A percentile compares a stretch with the other conserved stretches of the same genome.
Evolutionary conservation across 306 rosid species (phyloP).

Genomic region (Arachis stenosperma): DNA sequence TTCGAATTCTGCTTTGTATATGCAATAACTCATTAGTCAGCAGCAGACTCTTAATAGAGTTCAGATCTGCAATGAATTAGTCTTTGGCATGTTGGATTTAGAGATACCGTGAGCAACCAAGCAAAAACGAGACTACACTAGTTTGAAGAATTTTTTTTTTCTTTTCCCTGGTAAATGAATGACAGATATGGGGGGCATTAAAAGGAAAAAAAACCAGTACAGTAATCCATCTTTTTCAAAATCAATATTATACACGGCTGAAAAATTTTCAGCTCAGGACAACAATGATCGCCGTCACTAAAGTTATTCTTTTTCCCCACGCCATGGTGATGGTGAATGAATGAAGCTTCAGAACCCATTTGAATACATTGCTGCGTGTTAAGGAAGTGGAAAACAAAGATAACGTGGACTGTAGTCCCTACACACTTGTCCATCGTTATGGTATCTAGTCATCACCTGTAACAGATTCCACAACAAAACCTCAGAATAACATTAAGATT

Average conservation of each 20-base stretch:
- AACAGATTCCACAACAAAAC: slow-evolving; percentile 40
- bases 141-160: background rate
- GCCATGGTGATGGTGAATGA: slow-evolving; percentile 33
- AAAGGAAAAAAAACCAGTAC: slow-evolving; percentile 23
- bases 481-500: slow-evolving; percentile 5
- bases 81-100: no score
- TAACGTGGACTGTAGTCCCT: slow-evolving; percentile 15
- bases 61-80: background rate
- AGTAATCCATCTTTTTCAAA: slow-evolving; percentile 26
- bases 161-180: slow-evolving; percentile 41
- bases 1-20: no score
- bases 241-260: slow-evolving; percentile 49
- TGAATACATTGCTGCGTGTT: slow-evolving; percentile 22
- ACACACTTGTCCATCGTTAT: background rate
- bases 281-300: slow-evolving; percentile 12
- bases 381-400: slow-evolving; percentile 13
- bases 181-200: slow-evolving; percentile 8
- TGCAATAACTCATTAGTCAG: no score
- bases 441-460: slow-evolving; percentile 47
- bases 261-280: slow-evolving; percentile 30
- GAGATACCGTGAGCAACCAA: no score
- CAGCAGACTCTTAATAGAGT: background rate
- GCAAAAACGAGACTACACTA: background rate
- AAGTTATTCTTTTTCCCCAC: slow-evolving; percentile 14
- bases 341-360: slow-evolving; percentile 29